Evolutionary conservation across 116 monocot species (phyloP).

Genomic region (Zostera marina): DNA sequence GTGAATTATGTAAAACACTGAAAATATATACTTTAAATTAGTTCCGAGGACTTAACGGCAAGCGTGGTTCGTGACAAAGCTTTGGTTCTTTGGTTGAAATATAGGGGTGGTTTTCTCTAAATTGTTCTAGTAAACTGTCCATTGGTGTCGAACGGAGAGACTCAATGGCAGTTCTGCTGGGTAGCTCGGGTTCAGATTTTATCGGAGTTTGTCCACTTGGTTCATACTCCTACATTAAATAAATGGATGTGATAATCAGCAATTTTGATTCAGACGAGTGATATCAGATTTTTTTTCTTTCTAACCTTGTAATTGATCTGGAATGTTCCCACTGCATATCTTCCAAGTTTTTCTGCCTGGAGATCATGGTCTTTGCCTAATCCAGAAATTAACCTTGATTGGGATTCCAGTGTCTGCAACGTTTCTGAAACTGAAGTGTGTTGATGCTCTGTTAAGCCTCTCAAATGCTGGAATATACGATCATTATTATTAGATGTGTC

Average conservation of each 20-base stretch:
- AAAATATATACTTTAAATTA: constrained; percentile 2
- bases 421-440: constrained; percentile 19
- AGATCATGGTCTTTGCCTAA: constrained; percentile 30
- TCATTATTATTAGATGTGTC: constrained; percentile 24
- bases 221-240: constrained; percentile 42
- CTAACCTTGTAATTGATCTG: constrained; percentile 40
- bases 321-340: constrained; percentile 28
- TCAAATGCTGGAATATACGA: constrained; percentile 26
- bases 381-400: constrained; percentile 17
- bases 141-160: constrained; percentile 63
- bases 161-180: constrained; percentile 56
- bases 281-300: neutral
- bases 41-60: constrained; percentile 50
- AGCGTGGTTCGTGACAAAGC: constrained; percentile 55
- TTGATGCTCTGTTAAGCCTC: constrained; percentile 28
- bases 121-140: constrained; percentile 53
- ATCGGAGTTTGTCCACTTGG: constrained; percentile 58
- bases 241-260: neutral
- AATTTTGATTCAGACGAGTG: neutral
- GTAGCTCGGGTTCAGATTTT: constrained; percentile 50
- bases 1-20: neutral
- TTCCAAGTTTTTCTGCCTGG: constrained; percentile 22
- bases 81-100: constrained; percentile 45
- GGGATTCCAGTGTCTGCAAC: constrained; percentile 21
- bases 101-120: constrained; percentile 76